Evolutionary conservation across 164 flowering plant species (phyloP).

Genomic region (Warburgia ugandensis): DNA sequence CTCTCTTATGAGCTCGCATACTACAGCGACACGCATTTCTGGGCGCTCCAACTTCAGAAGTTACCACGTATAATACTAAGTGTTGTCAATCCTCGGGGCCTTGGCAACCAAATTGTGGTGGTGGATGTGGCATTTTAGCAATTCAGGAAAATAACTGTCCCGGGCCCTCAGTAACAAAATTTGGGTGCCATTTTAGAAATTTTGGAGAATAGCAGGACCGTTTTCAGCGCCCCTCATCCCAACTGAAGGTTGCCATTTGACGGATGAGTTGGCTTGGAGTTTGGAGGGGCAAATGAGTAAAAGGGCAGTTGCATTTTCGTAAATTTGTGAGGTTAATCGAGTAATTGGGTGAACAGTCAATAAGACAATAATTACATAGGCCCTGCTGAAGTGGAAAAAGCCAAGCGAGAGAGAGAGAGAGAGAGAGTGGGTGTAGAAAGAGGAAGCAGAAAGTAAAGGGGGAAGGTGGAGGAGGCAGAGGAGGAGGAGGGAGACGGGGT

Average conservation of each 20-base stretch:
- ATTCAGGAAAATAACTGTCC: neutral
- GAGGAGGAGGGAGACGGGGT: conserved; percentile 9
- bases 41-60: too few relatives aligned
- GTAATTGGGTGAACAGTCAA: conserved; percentile 7
- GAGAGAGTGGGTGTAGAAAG: conserved; percentile 12
- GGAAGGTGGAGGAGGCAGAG: conserved; percentile 4
- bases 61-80: too few relatives aligned
- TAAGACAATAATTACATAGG: conserved; percentile 15
- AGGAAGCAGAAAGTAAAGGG: neutral
- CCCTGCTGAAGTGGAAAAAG: conserved; percentile 30
- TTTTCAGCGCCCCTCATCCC: too few relatives aligned
- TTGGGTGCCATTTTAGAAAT: too few relatives aligned
- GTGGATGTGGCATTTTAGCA: neutral
- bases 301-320: neutral
- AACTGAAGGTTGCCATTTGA: too few relatives aligned
- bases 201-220: too few relatives aligned
- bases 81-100: neutral
- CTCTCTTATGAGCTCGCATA: too few relatives aligned
- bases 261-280: too few relatives aligned
- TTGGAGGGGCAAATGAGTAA: neutral
- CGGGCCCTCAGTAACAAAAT: too few relatives aligned
- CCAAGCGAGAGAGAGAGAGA: conserved; percentile 10
- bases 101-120: too few relatives aligned
- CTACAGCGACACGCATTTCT: too few relatives aligned
- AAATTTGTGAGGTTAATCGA: conserved; percentile 3